Evolutionary conservation across 2,329 filamentous ascomycete species (phyloP).

Genomic region (Teratosphaeria viscida): DNA sequence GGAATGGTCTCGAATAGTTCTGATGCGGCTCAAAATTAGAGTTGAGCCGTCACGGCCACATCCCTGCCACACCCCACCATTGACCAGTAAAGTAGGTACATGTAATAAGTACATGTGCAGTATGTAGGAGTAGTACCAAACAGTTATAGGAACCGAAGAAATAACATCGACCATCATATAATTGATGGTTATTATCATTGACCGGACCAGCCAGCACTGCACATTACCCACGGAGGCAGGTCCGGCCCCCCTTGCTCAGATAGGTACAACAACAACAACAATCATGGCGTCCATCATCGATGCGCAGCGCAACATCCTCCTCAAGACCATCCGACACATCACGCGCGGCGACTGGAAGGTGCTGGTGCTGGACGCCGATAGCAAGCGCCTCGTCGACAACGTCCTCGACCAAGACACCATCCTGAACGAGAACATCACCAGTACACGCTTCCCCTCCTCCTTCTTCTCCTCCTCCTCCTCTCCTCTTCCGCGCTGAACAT

Average conservation of each 20-base stretch:
- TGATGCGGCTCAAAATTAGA: background rate
- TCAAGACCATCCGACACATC: slow-evolving; percentile 64
- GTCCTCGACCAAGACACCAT: slow-evolving; percentile 92
- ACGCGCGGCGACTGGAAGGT: slow-evolving; percentile 82
- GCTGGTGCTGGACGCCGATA: slow-evolving; percentile 74
- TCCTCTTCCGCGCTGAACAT: too few species aligned
- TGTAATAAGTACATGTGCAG: too few species aligned
- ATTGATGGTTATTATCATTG: background rate
- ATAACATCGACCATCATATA: too few species aligned
- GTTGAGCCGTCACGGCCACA: background rate
- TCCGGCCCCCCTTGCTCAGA: too few species aligned
- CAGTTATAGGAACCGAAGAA: too few species aligned
- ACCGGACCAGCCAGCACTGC: too few species aligned
- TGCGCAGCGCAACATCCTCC: slow-evolving; percentile 67
- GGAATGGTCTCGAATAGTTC: background rate
- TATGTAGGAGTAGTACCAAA: too few species aligned
- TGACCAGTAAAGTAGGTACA: too few species aligned
- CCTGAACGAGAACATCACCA: slow-evolving; percentile 90
- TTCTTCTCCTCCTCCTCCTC: too few species aligned
- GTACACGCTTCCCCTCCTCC: slow-evolving; percentile 41
- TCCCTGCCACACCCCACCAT: background rate
- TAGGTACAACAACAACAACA: background rate
- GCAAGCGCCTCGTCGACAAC: slow-evolving; percentile 80
- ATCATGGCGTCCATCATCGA: slow-evolving; percentile 61
- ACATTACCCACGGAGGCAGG: too few species aligned